Base-by-base conservation (phyloP, 2,329 filamentous ascomycete genomes). In the Trichothecium roseum region DNA sequence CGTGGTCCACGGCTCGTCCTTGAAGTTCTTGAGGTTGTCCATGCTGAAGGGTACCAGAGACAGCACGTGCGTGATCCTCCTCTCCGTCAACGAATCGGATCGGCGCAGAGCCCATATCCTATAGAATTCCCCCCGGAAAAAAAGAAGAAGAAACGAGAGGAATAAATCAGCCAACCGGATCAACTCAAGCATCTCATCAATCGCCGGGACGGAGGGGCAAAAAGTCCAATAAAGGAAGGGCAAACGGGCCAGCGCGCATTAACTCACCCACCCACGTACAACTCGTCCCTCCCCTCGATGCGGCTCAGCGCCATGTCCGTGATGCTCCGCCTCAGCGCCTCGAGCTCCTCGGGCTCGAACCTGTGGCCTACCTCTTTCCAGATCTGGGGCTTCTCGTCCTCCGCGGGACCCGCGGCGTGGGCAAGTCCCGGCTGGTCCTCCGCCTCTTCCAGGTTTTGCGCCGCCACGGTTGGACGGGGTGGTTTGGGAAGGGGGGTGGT, bases 51-150 rank as follows among this genome's bases (percentile, higher is more conserved):
- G 73, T 40, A 89, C 59, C 28, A 91, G 83, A 4, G 88, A 94
- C n/a, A 96, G 68, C 20, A 96, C 74, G 59, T 95, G 88, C 3
- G 87, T 94, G 55, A 98, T 86, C 45, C 80, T 78, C 45, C 78
- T 75, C 43, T 81, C 72, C 44, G 72, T 63, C 33, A 96, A 68
- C 26, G 78, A 71, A 36, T 80, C 70, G 41, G 78, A 78, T 41
- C 82, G 78, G 40, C 79, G 78, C 42, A 95, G 64, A 29, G 81
- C 78, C 63, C 88, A 88, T 44, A 94, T 72, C 39, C 88, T 94
- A n/a, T 26, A 13, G n/a, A 24, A 24, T 6, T 24, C 20, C n/a
- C n/a, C n/a, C n/a, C n/a, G n/a, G n/a, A n/a, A n/a, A n/a, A n/a
- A n/a, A n/a, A n/a, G n/a, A n/a, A n/a, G n/a, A n/a, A n/a, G n/a